Evolutionary conservation across 495 filamentous ascomycete species (phyloP).

Genomic region (Aspergillus campestris): DNA sequence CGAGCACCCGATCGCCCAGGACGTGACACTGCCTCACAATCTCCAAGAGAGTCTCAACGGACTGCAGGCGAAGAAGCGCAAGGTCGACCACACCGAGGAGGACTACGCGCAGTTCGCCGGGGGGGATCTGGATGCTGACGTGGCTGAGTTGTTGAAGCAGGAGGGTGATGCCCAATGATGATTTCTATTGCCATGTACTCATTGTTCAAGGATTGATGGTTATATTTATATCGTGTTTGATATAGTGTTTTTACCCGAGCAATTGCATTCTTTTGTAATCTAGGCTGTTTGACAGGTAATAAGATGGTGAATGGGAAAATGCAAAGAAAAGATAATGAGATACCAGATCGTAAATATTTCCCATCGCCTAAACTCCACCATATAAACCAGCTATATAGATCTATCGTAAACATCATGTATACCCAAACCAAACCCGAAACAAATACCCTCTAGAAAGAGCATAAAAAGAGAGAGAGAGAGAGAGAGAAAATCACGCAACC

Average conservation of each 20-base stretch:
- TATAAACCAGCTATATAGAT: too few relatives aligned
- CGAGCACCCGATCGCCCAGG: conserved; percentile 15
- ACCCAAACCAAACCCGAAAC: too few relatives aligned
- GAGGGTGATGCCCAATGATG: conserved; percentile 20
- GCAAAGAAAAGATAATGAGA: too few relatives aligned
- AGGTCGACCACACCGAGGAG: conserved; percentile 58
- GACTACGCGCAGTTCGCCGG: conserved; percentile 62
- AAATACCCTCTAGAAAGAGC: too few relatives aligned
- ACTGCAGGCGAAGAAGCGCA: conserved; percentile 58
- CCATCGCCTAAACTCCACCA: too few relatives aligned
- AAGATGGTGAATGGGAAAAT: too few relatives aligned
- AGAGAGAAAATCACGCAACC: conserved; percentile 25
- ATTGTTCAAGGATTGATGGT: background rate
- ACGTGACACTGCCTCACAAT: conserved; percentile 10
- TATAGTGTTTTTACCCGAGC: background rate
- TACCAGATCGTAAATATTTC: too few relatives aligned
- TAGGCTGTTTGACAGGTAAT: too few relatives aligned
- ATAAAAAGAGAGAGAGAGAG: too few relatives aligned
- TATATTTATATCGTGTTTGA: background rate
- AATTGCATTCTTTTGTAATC: background rate
- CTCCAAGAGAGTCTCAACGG: conserved; percentile 30
- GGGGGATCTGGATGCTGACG: conserved; percentile 70
- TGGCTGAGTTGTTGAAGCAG: conserved; percentile 67
- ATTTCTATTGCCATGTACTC: too few relatives aligned
- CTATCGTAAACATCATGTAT: too few relatives aligned